Evolutionary conservation across 371 early-diverging fungal genomes (phyloP).

Genomic region (Sporodiniella umbellata): DNA sequence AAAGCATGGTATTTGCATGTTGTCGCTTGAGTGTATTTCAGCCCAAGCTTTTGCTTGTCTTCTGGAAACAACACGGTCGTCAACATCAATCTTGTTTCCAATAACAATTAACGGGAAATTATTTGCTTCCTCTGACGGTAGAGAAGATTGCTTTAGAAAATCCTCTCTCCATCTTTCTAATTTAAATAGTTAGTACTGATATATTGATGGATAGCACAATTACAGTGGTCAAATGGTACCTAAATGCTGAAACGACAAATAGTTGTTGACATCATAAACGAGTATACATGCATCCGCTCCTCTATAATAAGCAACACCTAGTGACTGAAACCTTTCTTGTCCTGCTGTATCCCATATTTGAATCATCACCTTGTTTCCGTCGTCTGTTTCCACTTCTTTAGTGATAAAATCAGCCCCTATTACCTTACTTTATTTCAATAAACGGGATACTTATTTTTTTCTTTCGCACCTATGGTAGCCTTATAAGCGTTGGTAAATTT

Average conservation of each 20-base stretch:
- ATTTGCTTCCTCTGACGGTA: conserved; percentile 67
- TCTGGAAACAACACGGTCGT: conserved; percentile 76
- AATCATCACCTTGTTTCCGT: conserved; percentile 77
- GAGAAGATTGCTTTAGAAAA: conserved; percentile 72
- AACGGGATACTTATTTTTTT: too few relatives aligned
- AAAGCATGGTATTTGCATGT: conserved; percentile 77
- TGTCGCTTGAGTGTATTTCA: conserved; percentile 38
- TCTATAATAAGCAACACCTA: conserved; percentile 95
- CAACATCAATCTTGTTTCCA: conserved; percentile 96
- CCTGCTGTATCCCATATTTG: conserved; percentile 86
- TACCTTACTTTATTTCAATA: too few relatives aligned
- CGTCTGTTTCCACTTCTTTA: conserved; percentile 92
- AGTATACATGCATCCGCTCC: conserved; percentile 98
- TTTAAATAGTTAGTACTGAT: not conserved
- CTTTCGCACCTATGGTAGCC: too few relatives aligned
- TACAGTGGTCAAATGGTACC: conserved; percentile 36
- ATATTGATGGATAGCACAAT: too few relatives aligned
- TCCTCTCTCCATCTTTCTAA: conserved; percentile 88
- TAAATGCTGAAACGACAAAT: conserved; percentile 89
- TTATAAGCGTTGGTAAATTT: conserved; percentile 98
- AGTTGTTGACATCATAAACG: conserved; percentile 93
- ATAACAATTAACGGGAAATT: conserved; percentile 86
- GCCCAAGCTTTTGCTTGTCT: conserved; percentile 55
- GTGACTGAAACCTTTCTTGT: conserved; percentile 94
- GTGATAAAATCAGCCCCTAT: conserved; percentile 99